These are phyloP conservation scores for Bretziella fagacearum DNA, from an alignment of 2,329 filamentous ascomycete genomes.

Conservation along the genomic window DNA sequence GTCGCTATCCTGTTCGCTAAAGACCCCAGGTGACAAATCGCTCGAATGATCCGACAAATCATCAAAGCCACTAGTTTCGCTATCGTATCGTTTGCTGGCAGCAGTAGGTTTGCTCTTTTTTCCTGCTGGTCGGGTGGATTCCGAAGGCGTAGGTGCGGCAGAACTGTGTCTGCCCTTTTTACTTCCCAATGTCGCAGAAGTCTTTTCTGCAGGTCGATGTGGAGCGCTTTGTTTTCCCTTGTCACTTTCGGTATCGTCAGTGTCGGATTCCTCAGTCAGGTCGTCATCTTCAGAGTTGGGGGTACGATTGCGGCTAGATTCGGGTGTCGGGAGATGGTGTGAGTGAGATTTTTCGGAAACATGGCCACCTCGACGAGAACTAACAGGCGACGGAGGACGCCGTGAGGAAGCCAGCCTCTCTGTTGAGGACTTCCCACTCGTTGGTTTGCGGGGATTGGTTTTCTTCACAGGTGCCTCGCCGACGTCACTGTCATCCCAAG, in stretches of 20 bases:
- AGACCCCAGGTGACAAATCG: neutral
- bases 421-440: neutral
- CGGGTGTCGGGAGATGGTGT: conserved; percentile 10
- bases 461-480: conserved; percentile 1
- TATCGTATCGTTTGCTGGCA: conserved; percentile 2
- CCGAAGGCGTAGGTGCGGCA: neutral
- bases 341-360: conserved; percentile 11
- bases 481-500: conserved; percentile 6
- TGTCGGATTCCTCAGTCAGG: conserved; percentile 2
- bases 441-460: conserved; percentile 2
- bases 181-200: neutral
- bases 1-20: conserved; percentile 9
- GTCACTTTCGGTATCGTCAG: conserved; percentile 5
- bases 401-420: conserved; percentile 2
- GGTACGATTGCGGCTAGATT: conserved; percentile 11
- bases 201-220: too few relatives aligned
- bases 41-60: neutral
- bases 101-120: neutral
- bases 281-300: conserved; percentile 11
- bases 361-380: conserved; percentile 7
- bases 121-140: neutral
- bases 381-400: conserved; percentile 9
- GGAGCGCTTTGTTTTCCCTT: conserved; percentile 3
- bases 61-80: conserved; percentile 11
- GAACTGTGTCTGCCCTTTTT: neutral